These are phyloP conservation scores for Cerrena zonata DNA, from an alignment of 1,284 basidiomycete genomes.

Conservation along the genomic window DNA sequence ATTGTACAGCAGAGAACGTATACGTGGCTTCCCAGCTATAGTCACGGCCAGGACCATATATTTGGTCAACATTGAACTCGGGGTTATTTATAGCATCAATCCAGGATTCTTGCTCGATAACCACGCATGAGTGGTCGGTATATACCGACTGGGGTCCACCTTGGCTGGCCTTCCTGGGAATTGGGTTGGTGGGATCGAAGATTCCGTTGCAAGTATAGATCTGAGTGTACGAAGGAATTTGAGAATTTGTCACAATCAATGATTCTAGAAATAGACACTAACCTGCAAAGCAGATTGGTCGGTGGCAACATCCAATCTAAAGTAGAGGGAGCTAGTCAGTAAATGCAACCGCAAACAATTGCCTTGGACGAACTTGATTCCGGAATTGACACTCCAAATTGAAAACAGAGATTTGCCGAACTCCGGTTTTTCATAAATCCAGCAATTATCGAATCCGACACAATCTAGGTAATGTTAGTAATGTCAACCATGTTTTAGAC, in stretches of 20 bases:
- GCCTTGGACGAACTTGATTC: conserved; percentile 31
- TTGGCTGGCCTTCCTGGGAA: conserved; percentile 40
- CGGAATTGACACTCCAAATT: conserved; percentile 41
- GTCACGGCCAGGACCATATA: conserved; percentile 36
- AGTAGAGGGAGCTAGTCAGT: background rate
- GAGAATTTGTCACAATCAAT: background rate
- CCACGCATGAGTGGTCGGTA: conserved; percentile 39
- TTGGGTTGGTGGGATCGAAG: conserved; percentile 32
- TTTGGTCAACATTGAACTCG: conserved; percentile 38
- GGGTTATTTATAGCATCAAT: conserved; percentile 49
- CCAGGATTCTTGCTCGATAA: conserved; percentile 43
- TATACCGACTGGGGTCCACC: conserved; percentile 35
- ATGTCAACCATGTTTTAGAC: background rate
- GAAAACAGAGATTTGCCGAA: conserved; percentile 31
- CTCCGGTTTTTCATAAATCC: conserved; percentile 37
- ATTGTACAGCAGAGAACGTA: conserved; percentile 31
- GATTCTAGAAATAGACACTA: background rate
- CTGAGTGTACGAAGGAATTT: conserved; percentile 5
- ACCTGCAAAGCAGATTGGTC: conserved; percentile 35
- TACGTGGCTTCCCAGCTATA: conserved; percentile 41
- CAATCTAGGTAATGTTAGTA: conserved; percentile 26
- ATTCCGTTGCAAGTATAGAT: conserved; percentile 44
- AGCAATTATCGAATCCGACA: conserved; percentile 42
- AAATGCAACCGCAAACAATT: conserved; percentile 1
- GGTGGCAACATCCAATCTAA: conserved; percentile 39